Base-by-base conservation (phyloP, 2,329 filamentous ascomycete genomes). In the Xylariales sp. region DNA sequence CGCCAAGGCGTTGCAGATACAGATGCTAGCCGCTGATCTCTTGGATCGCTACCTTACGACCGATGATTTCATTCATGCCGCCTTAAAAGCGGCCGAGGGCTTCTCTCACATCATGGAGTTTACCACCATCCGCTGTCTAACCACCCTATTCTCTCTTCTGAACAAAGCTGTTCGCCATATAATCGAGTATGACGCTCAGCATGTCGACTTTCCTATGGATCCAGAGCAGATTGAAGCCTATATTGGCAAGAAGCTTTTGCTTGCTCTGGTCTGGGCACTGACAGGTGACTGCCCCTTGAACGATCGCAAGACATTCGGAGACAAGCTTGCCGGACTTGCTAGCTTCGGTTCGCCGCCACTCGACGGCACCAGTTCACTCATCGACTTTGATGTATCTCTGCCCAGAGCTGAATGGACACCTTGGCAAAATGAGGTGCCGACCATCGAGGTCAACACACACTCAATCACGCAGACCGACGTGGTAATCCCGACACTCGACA, bases 101-200 rank as follows among this genome's bases (percentile, higher is more conserved):
- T 94, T 88, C 69, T 87, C 84, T 49, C 93, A 99, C 63, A 98
- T 99, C 60, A 99, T 99, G 93, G 88, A 96, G 53, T 98, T 93
- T 60, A 97, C 93, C 0, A 77, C 87, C 37, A 88, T 91, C 37
- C 87, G 93, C 43, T 91, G 88, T 4, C 76, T 99, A 25, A 93
- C 84, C 48, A 98, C 93, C 0, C 69, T 98, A 15, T 98, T 98
- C 71, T 97, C 91, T 31, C 74, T 99, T 19, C 70, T 99, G 44
- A 96, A 96, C 67, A 97, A 98, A 68, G 80, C 86, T 31, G 94
- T 91, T 48, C 82, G 91, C 47, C 89, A 91, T 46, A 80, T 96
- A 37, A 82, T 98, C 45, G 93, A 98, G 66, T 97, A 98, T 69
- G 97, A 98, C 52, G 76, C 86, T 25, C 88, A 95, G 56, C 93